phyloP scores from a whole-genome alignment of 345 rosid genomes.

The Gossypium ekmanianum region DNA sequence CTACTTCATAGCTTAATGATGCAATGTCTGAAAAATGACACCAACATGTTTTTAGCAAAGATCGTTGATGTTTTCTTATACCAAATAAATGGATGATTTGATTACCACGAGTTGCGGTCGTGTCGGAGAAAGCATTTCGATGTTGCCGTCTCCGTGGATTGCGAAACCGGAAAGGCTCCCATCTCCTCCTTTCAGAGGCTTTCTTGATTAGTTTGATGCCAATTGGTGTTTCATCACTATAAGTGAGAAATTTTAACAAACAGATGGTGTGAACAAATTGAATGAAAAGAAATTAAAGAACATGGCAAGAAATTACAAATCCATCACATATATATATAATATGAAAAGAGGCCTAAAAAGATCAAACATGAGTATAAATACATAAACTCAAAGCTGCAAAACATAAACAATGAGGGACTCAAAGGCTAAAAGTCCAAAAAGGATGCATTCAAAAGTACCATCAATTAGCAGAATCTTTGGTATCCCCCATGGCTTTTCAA shows the following conservation, averaged over 20 bases:
- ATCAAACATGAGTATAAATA: not conserved
- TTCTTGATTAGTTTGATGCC: not conserved
- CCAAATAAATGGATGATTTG: not conserved
- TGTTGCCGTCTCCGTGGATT: not conserved
- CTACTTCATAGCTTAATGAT: not conserved
- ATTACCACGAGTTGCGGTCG: not conserved
- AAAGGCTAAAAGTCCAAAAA: not conserved
- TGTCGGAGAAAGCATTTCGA: not conserved
- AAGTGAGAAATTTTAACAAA: not conserved
- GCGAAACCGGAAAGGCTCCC: constrained; percentile 1
- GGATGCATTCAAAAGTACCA: not conserved
- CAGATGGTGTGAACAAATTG: not conserved
- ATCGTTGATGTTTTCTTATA: not conserved
- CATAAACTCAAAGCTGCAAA: not conserved
- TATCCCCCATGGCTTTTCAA: constrained; percentile 21
- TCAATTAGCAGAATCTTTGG: constrained; percentile 13
- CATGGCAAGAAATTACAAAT: not conserved
- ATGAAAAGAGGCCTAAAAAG: not conserved
- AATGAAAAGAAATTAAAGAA: not conserved
- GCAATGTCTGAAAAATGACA: not conserved
- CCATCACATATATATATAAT: not conserved
- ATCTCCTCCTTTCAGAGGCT: not conserved
- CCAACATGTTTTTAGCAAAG: constrained; percentile 2
- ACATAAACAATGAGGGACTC: not conserved
- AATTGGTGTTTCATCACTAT: not conserved